Evolutionary conservation across 1,284 basidiomycete genomes (phyloP).

Genomic region (Tetrapyrgos nigripes): DNA sequence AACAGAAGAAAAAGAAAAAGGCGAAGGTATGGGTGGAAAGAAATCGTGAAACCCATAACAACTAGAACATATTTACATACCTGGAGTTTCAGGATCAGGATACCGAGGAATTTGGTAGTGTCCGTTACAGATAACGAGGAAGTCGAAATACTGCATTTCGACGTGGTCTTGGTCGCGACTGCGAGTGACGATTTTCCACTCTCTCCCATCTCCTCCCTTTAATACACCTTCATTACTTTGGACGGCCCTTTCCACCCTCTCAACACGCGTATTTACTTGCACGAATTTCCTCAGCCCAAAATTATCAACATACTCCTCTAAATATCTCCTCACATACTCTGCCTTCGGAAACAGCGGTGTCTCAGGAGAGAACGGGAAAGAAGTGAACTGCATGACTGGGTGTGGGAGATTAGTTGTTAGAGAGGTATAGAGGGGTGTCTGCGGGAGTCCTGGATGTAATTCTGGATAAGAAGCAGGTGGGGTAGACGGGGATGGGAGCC

Average conservation of each 20-base stretch:
- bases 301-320: constrained; percentile 61
- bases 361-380: constrained; percentile 68
- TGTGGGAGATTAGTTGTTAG: constrained; percentile 80
- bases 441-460: constrained; percentile 50
- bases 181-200: constrained; percentile 39
- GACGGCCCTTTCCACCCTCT: constrained; percentile 49
- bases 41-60: too few species aligned
- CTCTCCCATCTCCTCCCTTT: constrained; percentile 53
- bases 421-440: constrained; percentile 76
- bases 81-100: constrained; percentile 44
- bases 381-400: constrained; percentile 71
- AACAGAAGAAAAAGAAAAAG: too few species aligned
- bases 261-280: constrained; percentile 56
- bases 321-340: constrained; percentile 61
- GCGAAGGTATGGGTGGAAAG: too few species aligned
- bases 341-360: constrained; percentile 73
- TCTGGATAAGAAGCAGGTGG: constrained; percentile 18
- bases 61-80: too few species aligned
- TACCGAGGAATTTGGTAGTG: constrained; percentile 71
- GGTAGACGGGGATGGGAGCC: constrained; percentile 59
- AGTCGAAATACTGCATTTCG: constrained; percentile 56
- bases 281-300: constrained; percentile 65
- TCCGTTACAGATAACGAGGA: constrained; percentile 74
- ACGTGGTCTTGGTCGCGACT: constrained; percentile 37
- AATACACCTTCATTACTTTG: constrained; percentile 48